A percentile compares a stretch with the other conserved stretches of the same genome.
These are phyloP conservation scores for Delonix regia DNA, from an alignment of 306 rosid species.

Conservation along the genomic window DNA sequence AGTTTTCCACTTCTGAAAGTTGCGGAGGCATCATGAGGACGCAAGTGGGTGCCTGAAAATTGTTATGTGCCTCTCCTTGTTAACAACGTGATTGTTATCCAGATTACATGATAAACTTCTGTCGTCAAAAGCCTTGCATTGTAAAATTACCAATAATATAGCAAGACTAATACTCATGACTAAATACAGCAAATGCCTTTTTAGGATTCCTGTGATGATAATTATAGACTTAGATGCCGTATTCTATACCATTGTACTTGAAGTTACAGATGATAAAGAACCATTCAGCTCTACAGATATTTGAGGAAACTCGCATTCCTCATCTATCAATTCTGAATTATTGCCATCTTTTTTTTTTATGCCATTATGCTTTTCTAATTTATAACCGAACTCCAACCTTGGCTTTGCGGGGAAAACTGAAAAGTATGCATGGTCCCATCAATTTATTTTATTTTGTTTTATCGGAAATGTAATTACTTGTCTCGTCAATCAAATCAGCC, in stretches of 20 bases:
- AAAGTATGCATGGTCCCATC: neutral
- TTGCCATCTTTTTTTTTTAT: neutral
- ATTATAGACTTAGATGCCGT: neutral
- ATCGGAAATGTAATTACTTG: neutral
- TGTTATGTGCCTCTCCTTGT: neutral
- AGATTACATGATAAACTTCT: neutral
- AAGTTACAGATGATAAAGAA: neutral
- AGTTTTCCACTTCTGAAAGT: too few relatives aligned
- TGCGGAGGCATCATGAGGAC: neutral
- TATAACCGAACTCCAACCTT: neutral
- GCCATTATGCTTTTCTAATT: neutral
- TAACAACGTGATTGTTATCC: neutral
- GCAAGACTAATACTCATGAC: neutral
- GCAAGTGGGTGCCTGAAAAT: neutral
- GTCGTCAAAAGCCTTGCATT: neutral
- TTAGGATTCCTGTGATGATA: neutral
- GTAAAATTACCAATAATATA: neutral
- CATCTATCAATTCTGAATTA: neutral
- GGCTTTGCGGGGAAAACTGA: neutral
- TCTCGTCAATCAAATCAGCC: constrained; percentile 7
- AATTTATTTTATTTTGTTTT: neutral
- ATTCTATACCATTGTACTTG: neutral
- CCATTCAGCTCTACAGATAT: neutral
- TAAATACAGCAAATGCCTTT: neutral
- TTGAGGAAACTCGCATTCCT: neutral